Conservation (phyloP, 2,329 filamentous ascomycete genomes). For the Hypoxylon sp. region DNA sequence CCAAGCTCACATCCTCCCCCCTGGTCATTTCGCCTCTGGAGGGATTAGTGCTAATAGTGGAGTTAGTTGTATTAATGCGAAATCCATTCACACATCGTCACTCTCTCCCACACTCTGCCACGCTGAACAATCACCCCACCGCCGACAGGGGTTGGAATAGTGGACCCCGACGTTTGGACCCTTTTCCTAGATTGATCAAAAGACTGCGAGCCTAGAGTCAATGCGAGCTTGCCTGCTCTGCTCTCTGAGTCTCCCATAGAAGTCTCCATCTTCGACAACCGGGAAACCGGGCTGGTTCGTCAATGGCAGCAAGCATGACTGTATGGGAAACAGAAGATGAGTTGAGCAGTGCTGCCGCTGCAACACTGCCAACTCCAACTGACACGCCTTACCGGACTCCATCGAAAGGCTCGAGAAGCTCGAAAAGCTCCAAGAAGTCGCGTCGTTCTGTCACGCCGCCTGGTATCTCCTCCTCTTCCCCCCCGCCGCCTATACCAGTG, state of each 20-base stretch:
- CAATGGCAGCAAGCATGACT: conserved; percentile 60
- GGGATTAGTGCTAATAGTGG: conserved; percentile 49
- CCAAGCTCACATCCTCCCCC: conserved; percentile 39
- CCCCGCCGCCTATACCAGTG: conserved; percentile 67
- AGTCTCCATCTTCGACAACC: conserved; percentile 34
- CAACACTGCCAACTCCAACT: conserved; percentile 77
- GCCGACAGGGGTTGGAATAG: conserved; percentile 41
- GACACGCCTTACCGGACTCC: conserved; percentile 81
- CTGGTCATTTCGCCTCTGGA: conserved; percentile 33
- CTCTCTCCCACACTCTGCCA: conserved; percentile 21
- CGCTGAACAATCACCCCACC: conserved; percentile 41
- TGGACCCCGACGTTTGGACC: conserved; percentile 42
- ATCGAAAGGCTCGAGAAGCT: conserved; percentile 77
- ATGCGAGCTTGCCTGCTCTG: conserved; percentile 33
- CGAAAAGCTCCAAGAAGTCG: conserved; percentile 73
- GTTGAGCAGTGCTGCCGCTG: conserved; percentile 68
- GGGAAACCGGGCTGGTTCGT: conserved; percentile 33
- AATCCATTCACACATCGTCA: conserved; percentile 44
- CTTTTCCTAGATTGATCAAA: conserved; percentile 43
- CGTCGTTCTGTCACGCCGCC: conserved; percentile 78
- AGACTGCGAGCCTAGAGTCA: conserved; percentile 33
- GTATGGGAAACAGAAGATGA: conserved; percentile 76
- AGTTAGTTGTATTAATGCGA: conserved; percentile 49
- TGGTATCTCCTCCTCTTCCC: conserved; percentile 68
- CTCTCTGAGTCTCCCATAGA: conserved; percentile 36